Evolutionary conservation across 2,329 filamentous ascomycete genomes (phyloP).

Genomic region (Aureobasidium melanogenum): DNA sequence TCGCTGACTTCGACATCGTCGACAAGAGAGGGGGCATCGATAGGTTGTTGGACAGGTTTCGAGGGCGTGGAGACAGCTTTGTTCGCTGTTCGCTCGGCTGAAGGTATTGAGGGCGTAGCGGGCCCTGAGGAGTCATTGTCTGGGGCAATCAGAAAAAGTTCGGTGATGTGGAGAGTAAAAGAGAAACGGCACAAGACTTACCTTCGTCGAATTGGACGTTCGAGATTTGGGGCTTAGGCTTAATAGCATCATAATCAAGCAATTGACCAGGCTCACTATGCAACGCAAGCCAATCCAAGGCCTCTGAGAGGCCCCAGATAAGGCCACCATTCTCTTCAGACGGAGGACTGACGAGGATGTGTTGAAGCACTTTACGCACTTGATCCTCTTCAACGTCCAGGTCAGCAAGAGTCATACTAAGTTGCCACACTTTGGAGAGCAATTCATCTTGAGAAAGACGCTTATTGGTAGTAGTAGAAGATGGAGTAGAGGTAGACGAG

Average conservation of each 20-base stretch:
- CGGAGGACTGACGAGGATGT: constrained; percentile 58
- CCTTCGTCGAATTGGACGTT: background rate
- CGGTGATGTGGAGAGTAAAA: background rate
- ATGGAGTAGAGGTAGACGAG: constrained; percentile 31
- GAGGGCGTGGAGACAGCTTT: background rate
- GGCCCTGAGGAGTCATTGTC: background rate
- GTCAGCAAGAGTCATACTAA: constrained; percentile 62
- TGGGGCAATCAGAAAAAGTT: constrained; percentile 7
- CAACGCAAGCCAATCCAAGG: constrained; percentile 81
- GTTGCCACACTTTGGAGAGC: constrained; percentile 71
- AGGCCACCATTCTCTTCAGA: constrained; percentile 45
- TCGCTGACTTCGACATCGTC: constrained; percentile 36
- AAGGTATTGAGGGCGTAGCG: background rate
- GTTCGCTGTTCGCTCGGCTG: background rate
- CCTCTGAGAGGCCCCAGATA: constrained; percentile 80
- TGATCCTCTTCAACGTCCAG: constrained; percentile 59
- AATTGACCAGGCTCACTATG: constrained; percentile 46
- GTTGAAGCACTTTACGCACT: constrained; percentile 55
- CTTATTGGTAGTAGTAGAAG: constrained; percentile 1
- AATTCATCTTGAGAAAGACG: constrained; percentile 62
- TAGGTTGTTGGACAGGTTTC: background rate
- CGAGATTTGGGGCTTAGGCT: constrained; percentile 16
- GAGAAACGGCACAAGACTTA: background rate
- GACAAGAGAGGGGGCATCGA: background rate
- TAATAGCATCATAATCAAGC: constrained; percentile 25